Base-by-base conservation (phyloP, 495 filamentous ascomycete species). In the Xylaria curta region DNA sequence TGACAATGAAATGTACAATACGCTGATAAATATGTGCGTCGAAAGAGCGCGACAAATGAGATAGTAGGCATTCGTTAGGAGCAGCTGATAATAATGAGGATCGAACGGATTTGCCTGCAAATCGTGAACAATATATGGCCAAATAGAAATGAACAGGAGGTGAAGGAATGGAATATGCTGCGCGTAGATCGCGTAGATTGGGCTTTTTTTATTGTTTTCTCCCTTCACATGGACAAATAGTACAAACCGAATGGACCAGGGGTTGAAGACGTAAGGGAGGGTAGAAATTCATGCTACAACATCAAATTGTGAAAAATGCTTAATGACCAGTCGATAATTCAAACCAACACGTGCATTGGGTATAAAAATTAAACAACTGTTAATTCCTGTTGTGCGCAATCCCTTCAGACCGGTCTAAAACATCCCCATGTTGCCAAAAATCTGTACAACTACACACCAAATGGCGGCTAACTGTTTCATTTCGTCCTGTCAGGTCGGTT, bases 391-490 rank as follows among this genome's bases (percentile, higher is more conserved):
- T 63, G 15, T 17, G 9, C 13, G 9, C 7, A n/a, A 63, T 31
- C 53, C 31, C 13, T 19, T 24, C 33, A 10, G 36, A 13, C 28
- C 24, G 40, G 36, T n/a, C 42, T 10, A 61, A 61, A 33, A 40
- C 17, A 19, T n/a, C 5, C 21, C 5, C 10, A 40, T 33, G 26
- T 28, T 58, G 4, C 26, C 24, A 58, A 31, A 58, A 17, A 5
- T 8, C 5, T 38, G 58, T 60, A 38, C 7, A 60, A 9, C 21
- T 5, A 33, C 8, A 24, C 0, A 26, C 6, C 19, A 24, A 42
- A 26, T 17, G 59, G 59, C 33, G 59, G 12, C 36, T 28, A 44
- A 44, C 33, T 7, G 60, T 63, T 44, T 63, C 38, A 46, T 63
- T 42, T 6, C 5, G 21, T 28, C 1, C 1, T 28, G 38, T 21